Evolutionary conservation across 371 early-diverging fungal species (phyloP).

Genomic region (Apophysomyces trapeziformis): DNA sequence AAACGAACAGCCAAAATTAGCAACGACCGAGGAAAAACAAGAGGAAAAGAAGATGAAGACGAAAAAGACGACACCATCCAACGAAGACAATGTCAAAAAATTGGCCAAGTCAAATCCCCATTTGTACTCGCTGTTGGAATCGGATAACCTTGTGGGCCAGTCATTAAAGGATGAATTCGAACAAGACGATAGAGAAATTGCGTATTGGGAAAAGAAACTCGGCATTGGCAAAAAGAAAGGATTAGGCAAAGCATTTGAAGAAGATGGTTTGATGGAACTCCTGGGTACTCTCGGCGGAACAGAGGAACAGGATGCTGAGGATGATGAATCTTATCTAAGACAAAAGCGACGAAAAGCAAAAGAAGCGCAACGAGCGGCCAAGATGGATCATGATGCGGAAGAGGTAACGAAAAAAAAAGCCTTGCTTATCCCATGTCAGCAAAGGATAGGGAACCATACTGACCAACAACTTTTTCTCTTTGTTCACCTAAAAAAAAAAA

Average conservation of each 20-base stretch:
- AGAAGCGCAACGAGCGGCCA: slow-evolving; percentile 37
- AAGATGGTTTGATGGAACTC: slow-evolving; percentile 59
- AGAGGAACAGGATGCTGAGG: slow-evolving; percentile 17
- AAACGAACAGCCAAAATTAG: neutral
- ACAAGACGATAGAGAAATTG: slow-evolving; percentile 77
- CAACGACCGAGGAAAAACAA: slow-evolving; percentile 10
- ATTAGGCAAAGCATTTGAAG: slow-evolving; percentile 58
- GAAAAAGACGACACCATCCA: neutral
- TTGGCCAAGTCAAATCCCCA: slow-evolving; percentile 72
- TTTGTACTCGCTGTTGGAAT: slow-evolving; percentile 67
- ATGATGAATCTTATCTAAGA: slow-evolving; percentile 52
- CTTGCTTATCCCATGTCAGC: too few species aligned
- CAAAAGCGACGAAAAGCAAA: slow-evolving; percentile 45
- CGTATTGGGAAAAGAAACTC: slow-evolving; percentile 78
- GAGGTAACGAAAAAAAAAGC: slow-evolving; percentile 22
- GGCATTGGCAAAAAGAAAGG: slow-evolving; percentile 67
- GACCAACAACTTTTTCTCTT: too few species aligned
- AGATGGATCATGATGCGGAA: slow-evolving; percentile 50
- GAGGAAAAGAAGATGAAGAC: neutral
- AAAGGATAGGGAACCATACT: too few species aligned
- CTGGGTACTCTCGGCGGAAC: slow-evolving; percentile 36
- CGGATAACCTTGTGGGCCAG: slow-evolving; percentile 57
- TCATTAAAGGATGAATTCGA: slow-evolving; percentile 49
- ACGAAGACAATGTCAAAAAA: slow-evolving; percentile 46
- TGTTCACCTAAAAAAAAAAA: neutral